Base-by-base conservation (phyloP, 2,329 filamentous ascomycete species). In the Aureobasidium namibiae region DNA sequence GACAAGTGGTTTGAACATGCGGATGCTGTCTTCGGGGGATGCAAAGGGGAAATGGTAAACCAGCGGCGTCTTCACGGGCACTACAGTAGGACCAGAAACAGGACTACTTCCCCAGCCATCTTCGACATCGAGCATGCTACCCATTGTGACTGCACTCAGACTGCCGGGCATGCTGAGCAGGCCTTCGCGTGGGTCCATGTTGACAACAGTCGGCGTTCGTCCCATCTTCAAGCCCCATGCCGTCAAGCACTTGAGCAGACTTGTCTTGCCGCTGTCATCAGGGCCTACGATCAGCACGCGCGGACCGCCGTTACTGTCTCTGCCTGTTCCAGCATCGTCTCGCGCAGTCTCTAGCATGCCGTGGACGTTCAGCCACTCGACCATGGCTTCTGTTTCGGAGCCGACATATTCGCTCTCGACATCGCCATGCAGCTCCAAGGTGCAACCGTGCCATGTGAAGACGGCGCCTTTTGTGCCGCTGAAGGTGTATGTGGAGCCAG, bases 381-480 rank as follows among this genome's bases (percentile, higher is more conserved):
- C 82, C 78, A 92, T 88, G 54, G 71, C 71, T 3, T 90, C 88
- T 33, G 91, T 95, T 69, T 94, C 89, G 67, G 90, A 86, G 0
- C 89, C 85, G 9, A 77, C 79, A 67, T 88, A 88, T 69, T 88
- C 86, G 75, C 71, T 83, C 74, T 78, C 83, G 59, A 82, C 86
- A 58, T 88, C 83, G 44, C 86, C 86, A 26, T 82, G 83, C 61
- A 96, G 80, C 72, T 96, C 89, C 62, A 99, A 76, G 56, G 85
- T 85, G 74, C 91, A 96, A 67, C 94, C 92, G 68, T 92, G 85
- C 87, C 90, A 96, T 53, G 92, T 95, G 72, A 89, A 89, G 68
- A 99, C 87, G 62, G 92, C 92, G 60, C 89, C 88, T 76, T 95
- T 95, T 65, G 82, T 83, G 59, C 90, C 89, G 46, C 82, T 81